Evolutionary conservation across 108 stramenopile genomes (phyloP).

Genomic region (Thalassiosira profunda): DNA sequence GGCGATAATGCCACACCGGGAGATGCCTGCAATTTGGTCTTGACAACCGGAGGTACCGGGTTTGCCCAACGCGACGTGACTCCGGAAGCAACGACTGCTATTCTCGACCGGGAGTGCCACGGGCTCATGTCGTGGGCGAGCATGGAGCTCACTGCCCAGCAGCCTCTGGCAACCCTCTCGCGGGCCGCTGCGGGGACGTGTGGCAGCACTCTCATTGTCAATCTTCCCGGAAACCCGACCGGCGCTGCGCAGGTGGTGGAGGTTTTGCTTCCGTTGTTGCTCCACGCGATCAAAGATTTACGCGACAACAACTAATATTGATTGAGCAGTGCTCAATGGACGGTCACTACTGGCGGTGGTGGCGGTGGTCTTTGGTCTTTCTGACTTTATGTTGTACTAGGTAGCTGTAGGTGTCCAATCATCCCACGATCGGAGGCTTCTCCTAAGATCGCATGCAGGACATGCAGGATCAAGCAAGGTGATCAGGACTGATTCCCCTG

Average conservation of each 20-base stretch:
- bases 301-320: too few relatives aligned
- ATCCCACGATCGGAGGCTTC: too few relatives aligned
- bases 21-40: constrained; percentile 70
- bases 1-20: too few relatives aligned
- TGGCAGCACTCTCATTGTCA: constrained; percentile 67
- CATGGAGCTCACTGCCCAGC: constrained; percentile 54
- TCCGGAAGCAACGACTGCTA: constrained; percentile 83
- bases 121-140: constrained; percentile 84
- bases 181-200: constrained; percentile 79
- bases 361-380: too few relatives aligned
- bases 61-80: constrained; percentile 90
- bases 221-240: constrained; percentile 84
- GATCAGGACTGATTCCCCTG: too few relatives aligned
- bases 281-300: constrained; percentile 73
- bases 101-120: constrained; percentile 68
- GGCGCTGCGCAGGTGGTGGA: constrained; percentile 72
- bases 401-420: too few relatives aligned
- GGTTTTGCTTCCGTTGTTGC: constrained; percentile 69
- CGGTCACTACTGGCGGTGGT: too few relatives aligned
- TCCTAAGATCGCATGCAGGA: too few relatives aligned
- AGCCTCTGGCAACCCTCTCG: constrained; percentile 82
- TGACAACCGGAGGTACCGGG: constrained; percentile 95
- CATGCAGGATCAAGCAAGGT: too few relatives aligned
- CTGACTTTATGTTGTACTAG: too few relatives aligned
- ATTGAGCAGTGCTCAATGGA: too few relatives aligned